Evolutionary conservation across 495 filamentous ascomycete genomes (phyloP).

Genomic region (Lophium mytilinum): DNA sequence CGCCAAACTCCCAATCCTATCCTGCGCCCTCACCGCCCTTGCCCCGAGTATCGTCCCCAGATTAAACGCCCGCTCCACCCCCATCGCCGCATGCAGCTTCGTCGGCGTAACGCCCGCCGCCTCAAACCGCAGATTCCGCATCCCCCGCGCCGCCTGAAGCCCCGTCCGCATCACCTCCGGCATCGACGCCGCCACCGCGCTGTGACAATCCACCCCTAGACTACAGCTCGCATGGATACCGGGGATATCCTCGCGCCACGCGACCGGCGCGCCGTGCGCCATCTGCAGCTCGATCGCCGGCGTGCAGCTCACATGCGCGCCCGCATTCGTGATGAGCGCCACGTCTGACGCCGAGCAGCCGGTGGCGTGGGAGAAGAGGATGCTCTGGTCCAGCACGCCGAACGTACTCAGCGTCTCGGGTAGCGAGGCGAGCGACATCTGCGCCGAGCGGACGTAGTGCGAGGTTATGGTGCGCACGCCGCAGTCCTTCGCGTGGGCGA

Average conservation of each 20-base stretch:
- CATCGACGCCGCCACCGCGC: slow-evolving; percentile 35
- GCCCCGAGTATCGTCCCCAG: slow-evolving; percentile 44
- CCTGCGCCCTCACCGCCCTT: slow-evolving; percentile 36
- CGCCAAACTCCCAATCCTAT: slow-evolving; percentile 38
- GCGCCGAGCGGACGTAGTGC: not conserved
- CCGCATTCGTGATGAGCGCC: slow-evolving; percentile 4
- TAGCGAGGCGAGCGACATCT: not conserved
- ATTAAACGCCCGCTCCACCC: slow-evolving; percentile 41
- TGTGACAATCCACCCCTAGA: slow-evolving; percentile 46
- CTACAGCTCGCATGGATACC: slow-evolving; percentile 17
- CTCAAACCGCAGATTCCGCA: slow-evolving; percentile 27
- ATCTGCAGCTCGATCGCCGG: slow-evolving; percentile 27
- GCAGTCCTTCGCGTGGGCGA: not conserved
- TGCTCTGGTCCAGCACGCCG: slow-evolving; percentile 9
- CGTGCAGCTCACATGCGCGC: slow-evolving; percentile 23
- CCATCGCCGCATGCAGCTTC: slow-evolving; percentile 27
- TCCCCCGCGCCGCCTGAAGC: slow-evolving; percentile 36
- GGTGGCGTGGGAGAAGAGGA: slow-evolving; percentile 15
- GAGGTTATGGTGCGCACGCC: slow-evolving; percentile 3
- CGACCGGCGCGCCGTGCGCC: slow-evolving; percentile 8
- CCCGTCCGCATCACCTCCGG: slow-evolving; percentile 40
- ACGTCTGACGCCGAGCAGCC: slow-evolving; percentile 4
- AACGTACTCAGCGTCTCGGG: slow-evolving; percentile 3
- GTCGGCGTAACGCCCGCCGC: slow-evolving; percentile 25
- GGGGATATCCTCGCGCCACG: slow-evolving; percentile 5